These are phyloP conservation scores for Alnus rubra DNA, from an alignment of 306 rosid species.

Conservation along the genomic window DNA sequence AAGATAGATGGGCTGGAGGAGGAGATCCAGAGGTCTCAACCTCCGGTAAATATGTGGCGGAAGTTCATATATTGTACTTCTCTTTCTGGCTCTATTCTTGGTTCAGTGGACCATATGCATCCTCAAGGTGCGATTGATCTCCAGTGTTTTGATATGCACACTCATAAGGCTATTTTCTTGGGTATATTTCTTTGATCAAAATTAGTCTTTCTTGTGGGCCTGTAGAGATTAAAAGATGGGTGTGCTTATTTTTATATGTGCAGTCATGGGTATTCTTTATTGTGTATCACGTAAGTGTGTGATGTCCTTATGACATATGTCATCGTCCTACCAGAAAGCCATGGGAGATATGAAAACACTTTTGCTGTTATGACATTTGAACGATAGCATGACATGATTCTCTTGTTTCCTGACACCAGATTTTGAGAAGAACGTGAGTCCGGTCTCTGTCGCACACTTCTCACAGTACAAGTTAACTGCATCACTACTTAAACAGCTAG, in stretches of 20 bases:
- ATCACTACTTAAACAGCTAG: conserved; percentile 67
- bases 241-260: conserved; percentile 20
- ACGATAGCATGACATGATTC: conserved; percentile 32
- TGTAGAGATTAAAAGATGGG: background rate
- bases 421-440: conserved; percentile 76
- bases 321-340: background rate
- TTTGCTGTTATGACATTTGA: background rate
- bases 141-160: conserved; percentile 1
- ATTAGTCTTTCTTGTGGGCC: conserved; percentile 16
- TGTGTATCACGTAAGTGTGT: background rate
- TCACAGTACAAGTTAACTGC: conserved; percentile 76
- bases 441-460: conserved; percentile 87
- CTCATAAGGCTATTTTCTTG: background rate
- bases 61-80: conserved; percentile 92
- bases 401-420: conserved; percentile 54
- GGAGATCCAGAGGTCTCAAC: conserved; percentile 85
- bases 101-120: conserved; percentile 92
- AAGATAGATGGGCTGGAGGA: conserved; percentile 87
- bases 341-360: background rate
- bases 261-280: conserved; percentile 6
- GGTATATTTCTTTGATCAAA: background rate
- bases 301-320: background rate
- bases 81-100: conserved; percentile 80
- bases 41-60: conserved; percentile 93
- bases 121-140: conserved; percentile 74